Evolutionary conservation across 352 stramenopile genomes (phyloP).

Genomic region (Globisporangium spiculum): DNA sequence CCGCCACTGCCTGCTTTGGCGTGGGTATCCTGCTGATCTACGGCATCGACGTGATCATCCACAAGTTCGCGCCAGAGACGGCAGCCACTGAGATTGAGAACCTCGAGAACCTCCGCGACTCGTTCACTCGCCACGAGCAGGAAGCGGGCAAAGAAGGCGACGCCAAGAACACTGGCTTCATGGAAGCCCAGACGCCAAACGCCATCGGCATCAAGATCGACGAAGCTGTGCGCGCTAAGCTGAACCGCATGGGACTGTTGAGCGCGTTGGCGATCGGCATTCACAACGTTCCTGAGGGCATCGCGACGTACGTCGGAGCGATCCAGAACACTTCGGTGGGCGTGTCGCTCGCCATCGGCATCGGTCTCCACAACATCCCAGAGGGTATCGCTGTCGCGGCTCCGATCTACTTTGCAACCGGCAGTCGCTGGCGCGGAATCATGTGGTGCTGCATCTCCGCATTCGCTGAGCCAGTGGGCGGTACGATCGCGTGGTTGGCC

Average conservation of each 20-base stretch:
- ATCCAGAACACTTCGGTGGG: slow-evolving; percentile 90
- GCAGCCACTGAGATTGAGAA: slow-evolving; percentile 29
- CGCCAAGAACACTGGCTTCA: slow-evolving; percentile 19
- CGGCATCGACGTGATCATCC: slow-evolving; percentile 37
- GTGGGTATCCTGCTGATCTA: slow-evolving; percentile 71
- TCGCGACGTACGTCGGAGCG: slow-evolving; percentile 92
- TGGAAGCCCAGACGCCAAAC: slow-evolving; percentile 28
- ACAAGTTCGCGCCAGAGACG: slow-evolving; percentile 31
- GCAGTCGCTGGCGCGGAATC: slow-evolving; percentile 92
- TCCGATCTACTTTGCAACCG: slow-evolving; percentile 96
- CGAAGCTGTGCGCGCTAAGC: slow-evolving; percentile 40
- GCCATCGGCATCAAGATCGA: slow-evolving; percentile 36
- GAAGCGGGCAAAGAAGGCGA: background rate
- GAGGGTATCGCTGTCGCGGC: slow-evolving; percentile 95
- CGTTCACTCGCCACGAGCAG: slow-evolving; percentile 25
- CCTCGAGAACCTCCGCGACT: slow-evolving; percentile 34
- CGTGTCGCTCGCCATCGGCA: slow-evolving; percentile 90
- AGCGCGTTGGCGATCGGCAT: slow-evolving; percentile 92
- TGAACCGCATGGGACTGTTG: slow-evolving; percentile 85
- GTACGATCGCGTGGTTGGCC: slow-evolving; percentile 82
- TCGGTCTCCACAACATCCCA: slow-evolving; percentile 97
- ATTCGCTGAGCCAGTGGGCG: slow-evolving; percentile 88
- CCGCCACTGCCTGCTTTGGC: slow-evolving; percentile 84
- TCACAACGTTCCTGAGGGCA: slow-evolving; percentile 97
- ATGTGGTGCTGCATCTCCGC: slow-evolving; percentile 88